Evolutionary conservation across 768 basidiomycete genomes (phyloP), one percentile per base, ranked within the genome.

Genomic region (Candolleomyces eurysporus): DNA sequence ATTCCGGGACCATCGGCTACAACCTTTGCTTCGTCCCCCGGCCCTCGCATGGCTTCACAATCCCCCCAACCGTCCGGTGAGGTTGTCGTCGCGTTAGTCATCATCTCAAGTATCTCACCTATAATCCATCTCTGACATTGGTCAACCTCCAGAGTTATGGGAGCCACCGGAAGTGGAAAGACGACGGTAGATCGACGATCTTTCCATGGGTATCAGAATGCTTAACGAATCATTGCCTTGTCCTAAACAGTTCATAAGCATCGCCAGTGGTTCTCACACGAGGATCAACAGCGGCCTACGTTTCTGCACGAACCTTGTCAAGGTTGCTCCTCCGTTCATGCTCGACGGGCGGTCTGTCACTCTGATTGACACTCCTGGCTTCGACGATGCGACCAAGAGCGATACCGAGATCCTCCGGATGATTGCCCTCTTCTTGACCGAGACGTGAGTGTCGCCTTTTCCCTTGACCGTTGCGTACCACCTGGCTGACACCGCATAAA

Each of bases 291-390:
- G 66, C 5, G 76, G 77, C 4, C 71, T 84, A 32, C 72, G 79
- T 57, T 86, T 84, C 16, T 85, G 82, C 63, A 87, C 85, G 0
- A 73, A 68, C 51, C 71, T 72, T 11, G 79, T 87, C 0, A 73
- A 79, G 57, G 69, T 76, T 5, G 72, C 80, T 0, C 61, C 74
- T 8, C 71, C 79, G 0, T 83, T 85, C 64, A 63, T 70, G 22
- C 66, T 84, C 17, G 77, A 81, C 43, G 81, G 77, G 4, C 70
- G 69, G 9, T 65, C 58, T 14, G 73, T 86, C 45, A 78, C 72
- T 0, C 66, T 87, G n/a, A 78, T 87, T 51, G 86, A 87, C 64
- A 87, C 85, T 0, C 85, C 85, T 0, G 85, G 85, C 5, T 86
- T 86, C 59, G 85, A 85, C 61, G 84, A 86, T 64, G 80, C 83